Evolutionary conservation across 1,139 yeast species (phyloP).

Genomic region (Blastobotrys raffinosifermentans): DNA sequence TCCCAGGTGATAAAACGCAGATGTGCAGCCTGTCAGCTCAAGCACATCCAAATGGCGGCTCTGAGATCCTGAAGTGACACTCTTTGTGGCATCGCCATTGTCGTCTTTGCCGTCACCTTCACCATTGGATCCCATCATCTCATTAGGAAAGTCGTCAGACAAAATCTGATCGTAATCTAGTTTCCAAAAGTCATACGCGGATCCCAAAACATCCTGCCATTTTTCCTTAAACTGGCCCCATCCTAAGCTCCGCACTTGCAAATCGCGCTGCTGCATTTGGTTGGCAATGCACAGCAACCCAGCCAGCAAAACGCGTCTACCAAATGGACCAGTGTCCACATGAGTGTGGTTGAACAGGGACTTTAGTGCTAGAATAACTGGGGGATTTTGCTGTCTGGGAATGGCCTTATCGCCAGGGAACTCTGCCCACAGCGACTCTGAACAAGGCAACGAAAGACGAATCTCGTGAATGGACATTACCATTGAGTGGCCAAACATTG

Average conservation of each 20-base stretch:
- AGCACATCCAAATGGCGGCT: slow-evolving; percentile 17
- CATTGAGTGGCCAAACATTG: slow-evolving; percentile 70
- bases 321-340: slow-evolving; percentile 48
- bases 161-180: slow-evolving; percentile 16
- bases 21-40: slow-evolving; percentile 25
- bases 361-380: slow-evolving; percentile 53
- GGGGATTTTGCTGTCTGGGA: slow-evolving; percentile 24
- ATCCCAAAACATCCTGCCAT: slow-evolving; percentile 60
- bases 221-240: slow-evolving; percentile 38
- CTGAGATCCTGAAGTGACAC: neutral
- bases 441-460: slow-evolving; percentile 71
- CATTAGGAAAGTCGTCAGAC: slow-evolving; percentile 7
- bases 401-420: slow-evolving; percentile 27
- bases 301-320: slow-evolving; percentile 59
- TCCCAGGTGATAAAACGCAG: slow-evolving; percentile 41
- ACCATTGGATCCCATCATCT: slow-evolving; percentile 6
- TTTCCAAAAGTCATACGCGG: slow-evolving; percentile 58
- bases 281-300: slow-evolving; percentile 65
- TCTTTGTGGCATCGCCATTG: neutral
- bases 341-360: slow-evolving; percentile 48
- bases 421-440: slow-evolving; percentile 70
- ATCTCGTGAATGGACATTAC: slow-evolving; percentile 64
- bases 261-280: slow-evolving; percentile 70
- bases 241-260: slow-evolving; percentile 47
- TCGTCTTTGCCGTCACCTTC: slow-evolving; percentile 8